Conservation (phyloP, 441 rosid genomes). For the Erodium chrysanthum region DNA sequence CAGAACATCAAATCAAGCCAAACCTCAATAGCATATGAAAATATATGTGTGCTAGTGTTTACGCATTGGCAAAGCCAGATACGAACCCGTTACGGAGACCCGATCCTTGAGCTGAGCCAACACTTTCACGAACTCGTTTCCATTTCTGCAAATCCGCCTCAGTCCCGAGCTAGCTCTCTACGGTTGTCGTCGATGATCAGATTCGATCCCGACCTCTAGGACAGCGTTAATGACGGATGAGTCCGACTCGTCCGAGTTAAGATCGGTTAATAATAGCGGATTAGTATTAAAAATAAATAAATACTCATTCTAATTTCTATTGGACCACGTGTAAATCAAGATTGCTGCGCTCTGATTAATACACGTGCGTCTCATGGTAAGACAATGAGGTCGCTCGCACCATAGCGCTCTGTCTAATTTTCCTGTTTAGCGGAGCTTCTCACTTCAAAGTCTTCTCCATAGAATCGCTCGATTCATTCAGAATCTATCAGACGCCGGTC, state of each 20-base stretch:
- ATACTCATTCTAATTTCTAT: background rate
- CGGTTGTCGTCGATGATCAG: background rate
- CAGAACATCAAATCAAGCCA: background rate
- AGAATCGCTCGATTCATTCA: conserved; percentile 5
- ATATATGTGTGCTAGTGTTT: background rate
- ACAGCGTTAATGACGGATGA: conserved; percentile 4
- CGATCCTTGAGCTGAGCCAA: conserved; percentile 4
- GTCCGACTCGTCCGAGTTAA: conserved; percentile 3
- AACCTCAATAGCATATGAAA: background rate
- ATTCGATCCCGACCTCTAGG: background rate
- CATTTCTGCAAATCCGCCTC: background rate
- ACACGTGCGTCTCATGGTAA: background rate
- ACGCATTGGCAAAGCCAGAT: conserved; percentile 6
- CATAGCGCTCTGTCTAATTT: background rate
- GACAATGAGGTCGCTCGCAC: background rate
- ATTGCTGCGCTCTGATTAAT: too few species aligned
- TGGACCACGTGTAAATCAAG: background rate
- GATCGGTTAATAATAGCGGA: background rate
- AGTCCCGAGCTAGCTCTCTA: background rate
- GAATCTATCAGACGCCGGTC: conserved; percentile 4
- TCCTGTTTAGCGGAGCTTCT: background rate
- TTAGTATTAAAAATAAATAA: background rate
- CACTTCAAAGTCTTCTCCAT: background rate
- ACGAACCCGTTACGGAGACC: background rate
- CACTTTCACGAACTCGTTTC: background rate